These are phyloP conservation scores for Penicillium hesseltinei DNA, from an alignment of 2,329 filamentous ascomycete genomes.

Conservation along the genomic window DNA sequence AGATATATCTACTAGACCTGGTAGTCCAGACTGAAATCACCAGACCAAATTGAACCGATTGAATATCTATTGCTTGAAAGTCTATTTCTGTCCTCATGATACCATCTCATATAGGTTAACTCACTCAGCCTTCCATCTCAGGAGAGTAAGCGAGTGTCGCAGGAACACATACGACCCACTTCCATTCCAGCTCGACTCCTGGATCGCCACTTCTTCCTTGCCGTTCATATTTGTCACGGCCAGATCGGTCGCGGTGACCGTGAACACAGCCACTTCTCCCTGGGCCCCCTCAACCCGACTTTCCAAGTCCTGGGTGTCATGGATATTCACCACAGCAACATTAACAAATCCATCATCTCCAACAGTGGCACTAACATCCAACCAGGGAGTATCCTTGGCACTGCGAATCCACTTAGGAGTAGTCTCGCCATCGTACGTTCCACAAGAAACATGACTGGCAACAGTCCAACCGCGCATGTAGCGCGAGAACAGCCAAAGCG, in stretches of 20 bases:
- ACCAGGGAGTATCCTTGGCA: constrained; percentile 64
- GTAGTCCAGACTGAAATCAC: too few species aligned
- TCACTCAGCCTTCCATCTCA: constrained; percentile 53
- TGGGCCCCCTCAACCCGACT: constrained; percentile 58
- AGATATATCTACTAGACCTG: neutral
- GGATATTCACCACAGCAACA: constrained; percentile 71
- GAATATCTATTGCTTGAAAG: neutral
- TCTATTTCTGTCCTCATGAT: neutral
- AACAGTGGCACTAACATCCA: constrained; percentile 43
- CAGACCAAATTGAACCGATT: neutral
- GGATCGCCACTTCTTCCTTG: constrained; percentile 61
- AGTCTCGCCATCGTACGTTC: constrained; percentile 61
- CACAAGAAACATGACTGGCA: constrained; percentile 62
- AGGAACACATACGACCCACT: constrained; percentile 63
- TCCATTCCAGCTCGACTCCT: constrained; percentile 63
- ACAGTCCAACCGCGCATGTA: constrained; percentile 74
- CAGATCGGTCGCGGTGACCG: constrained; percentile 58
- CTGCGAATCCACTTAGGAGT: constrained; percentile 39
- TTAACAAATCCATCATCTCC: constrained; percentile 59
- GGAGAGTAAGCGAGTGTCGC: constrained; percentile 68
- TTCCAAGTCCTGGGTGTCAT: constrained; percentile 59
- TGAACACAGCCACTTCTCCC: constrained; percentile 59
- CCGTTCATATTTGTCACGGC: constrained; percentile 61
- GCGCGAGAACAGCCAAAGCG: constrained; percentile 64
- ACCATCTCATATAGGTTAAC: neutral